phyloP scores from a whole-genome alignment of 2,329 filamentous ascomycete genomes.

The Chaetothyriales sp. region DNA sequence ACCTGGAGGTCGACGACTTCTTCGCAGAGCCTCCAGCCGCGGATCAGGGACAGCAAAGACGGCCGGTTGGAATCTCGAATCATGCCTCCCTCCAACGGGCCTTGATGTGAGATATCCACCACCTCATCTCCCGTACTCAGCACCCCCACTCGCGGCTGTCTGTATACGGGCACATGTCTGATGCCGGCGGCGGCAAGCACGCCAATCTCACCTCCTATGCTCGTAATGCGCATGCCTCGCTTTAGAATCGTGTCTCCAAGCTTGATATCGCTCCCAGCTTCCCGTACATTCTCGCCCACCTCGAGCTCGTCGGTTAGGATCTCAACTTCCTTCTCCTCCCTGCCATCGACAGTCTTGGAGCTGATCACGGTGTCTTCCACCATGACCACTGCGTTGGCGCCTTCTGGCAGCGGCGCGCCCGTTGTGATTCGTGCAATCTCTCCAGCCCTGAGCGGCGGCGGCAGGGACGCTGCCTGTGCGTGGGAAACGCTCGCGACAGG shows the following conservation, averaged over 20 bases:
- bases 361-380: constrained; percentile 81
- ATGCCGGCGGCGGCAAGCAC: constrained; percentile 76
- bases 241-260: constrained; percentile 55
- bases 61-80: constrained; percentile 90
- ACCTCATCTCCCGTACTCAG: constrained; percentile 94
- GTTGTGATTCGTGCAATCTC: constrained; percentile 86
- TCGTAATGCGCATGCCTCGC: constrained; percentile 69
- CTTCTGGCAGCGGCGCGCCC: constrained; percentile 75
- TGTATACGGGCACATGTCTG: constrained; percentile 56
- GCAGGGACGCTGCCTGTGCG: constrained; percentile 57
- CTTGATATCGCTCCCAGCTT: constrained; percentile 76
- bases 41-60: constrained; percentile 65
- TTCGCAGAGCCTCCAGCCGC: constrained; percentile 52
- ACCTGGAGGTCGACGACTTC: constrained; percentile 76
- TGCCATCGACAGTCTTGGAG: constrained; percentile 49
- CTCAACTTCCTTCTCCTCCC: constrained; percentile 77
- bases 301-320: constrained; percentile 66
- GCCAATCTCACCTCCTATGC: constrained; percentile 80
- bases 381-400: constrained; percentile 87
- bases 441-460: constrained; percentile 50
- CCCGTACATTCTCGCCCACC: constrained; percentile 74
- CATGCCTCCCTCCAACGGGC: constrained; percentile 58
- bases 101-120: constrained; percentile 54
- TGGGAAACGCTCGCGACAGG: constrained; percentile 80
- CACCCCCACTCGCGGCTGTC: constrained; percentile 66